Percentiles rank a stretch among this genome's conserved stretches.
Evolutionary conservation across 139 green algal species (phyloP).

Genomic region (Klebsormidium nitens): DNA sequence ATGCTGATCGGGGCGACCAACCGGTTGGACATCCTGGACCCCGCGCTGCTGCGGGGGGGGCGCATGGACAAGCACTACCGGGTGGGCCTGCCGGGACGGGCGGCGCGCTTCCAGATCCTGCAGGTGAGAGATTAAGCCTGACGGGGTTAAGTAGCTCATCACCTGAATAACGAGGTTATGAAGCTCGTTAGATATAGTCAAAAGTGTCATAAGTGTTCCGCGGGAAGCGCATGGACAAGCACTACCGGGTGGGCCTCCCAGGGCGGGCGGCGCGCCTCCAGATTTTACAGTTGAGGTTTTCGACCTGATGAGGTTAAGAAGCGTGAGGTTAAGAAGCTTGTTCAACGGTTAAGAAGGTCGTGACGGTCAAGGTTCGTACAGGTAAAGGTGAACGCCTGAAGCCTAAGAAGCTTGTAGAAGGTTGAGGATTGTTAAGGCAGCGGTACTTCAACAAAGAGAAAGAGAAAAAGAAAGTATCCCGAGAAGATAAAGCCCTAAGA

Average conservation of each 20-base stretch:
- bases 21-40: conserved; percentile 55
- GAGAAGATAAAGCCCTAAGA: no score
- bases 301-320: not conserved
- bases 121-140: not conserved
- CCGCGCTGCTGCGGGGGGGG: conserved; percentile 63
- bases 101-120: conserved; percentile 16
- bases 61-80: conserved; percentile 67
- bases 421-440: no score
- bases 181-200: not conserved
- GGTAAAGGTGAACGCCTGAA: no score
- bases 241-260: not conserved
- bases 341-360: no score
- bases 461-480: no score
- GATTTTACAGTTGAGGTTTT: conserved; percentile 11
- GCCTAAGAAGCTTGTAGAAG: no score
- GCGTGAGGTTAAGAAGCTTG: not conserved
- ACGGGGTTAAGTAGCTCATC: not conserved
- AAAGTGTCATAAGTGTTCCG: not conserved
- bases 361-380: no score
- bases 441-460: no score
- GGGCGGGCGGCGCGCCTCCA: not conserved
- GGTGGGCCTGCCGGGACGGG: conserved; percentile 54
- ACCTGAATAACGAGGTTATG: not conserved
- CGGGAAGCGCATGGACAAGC: not conserved
- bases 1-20: conserved; percentile 76